A percentile compares a stretch with the other conserved stretches of the same genome.
Conservation (phyloP, 78 protist species). For the slime mould (Dictyostelium discoideum) region dicty_2.7 NC_007088.5:4429501-4430000, state of each 20-base stretch:
- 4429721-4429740: not conserved
- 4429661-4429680: not conserved
- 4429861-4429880: not conserved
- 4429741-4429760: not conserved
- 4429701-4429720: not conserved
- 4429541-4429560: not conserved
- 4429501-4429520: not conserved
- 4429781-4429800: no score
- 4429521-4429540: not conserved
- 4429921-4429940: not conserved
- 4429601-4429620: not conserved
- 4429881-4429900: not conserved
- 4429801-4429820: not conserved
- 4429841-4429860: not conserved
- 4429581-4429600: not conserved
- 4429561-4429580: not conserved
- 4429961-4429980: constrained; percentile 2
- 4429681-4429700: not conserved
- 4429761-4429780: not conserved
- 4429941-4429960: not conserved
- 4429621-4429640: not conserved
- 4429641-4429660: not conserved
- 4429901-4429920: not conserved
- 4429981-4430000: not conserved
- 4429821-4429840: not conserved